Evolutionary conservation across 2,329 filamentous ascomycete genomes (phyloP).

Genomic region (Trichoderma asperellum): DNA sequence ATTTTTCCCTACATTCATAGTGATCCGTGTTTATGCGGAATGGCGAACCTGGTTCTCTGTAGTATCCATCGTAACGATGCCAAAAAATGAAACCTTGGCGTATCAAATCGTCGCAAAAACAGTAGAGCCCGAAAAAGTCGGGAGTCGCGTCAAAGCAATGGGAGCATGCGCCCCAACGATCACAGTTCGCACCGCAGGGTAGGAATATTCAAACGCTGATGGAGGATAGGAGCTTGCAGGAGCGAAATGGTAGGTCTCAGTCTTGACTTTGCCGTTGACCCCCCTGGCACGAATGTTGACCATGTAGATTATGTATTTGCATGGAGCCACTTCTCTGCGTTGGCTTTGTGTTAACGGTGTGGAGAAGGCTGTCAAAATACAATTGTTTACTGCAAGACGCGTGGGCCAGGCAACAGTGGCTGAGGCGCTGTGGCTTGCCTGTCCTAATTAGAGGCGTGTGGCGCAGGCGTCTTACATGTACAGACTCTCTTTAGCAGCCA

Average conservation of each 20-base stretch:
- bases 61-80: slow-evolving; percentile 39
- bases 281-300: slow-evolving; percentile 24
- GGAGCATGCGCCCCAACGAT: slow-evolving; percentile 15
- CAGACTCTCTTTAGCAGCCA: neutral
- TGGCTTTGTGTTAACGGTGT: slow-evolving; percentile 27
- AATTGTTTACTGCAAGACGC: slow-evolving; percentile 20
- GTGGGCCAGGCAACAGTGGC: slow-evolving; percentile 29
- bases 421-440: slow-evolving; percentile 8
- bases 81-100: slow-evolving; percentile 27
- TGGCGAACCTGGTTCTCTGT: slow-evolving; percentile 40
- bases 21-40: neutral
- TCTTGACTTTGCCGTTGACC: neutral
- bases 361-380: slow-evolving; percentile 12
- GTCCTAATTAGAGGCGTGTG: neutral
- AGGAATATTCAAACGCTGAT: slow-evolving; percentile 3
- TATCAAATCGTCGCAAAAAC: neutral
- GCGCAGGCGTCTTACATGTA: neutral
- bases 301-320: slow-evolving; percentile 5
- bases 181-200: neutral
- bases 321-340: slow-evolving; percentile 11
- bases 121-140: slow-evolving; percentile 4
- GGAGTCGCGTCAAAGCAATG: slow-evolving; percentile 24
- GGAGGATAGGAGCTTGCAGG: slow-evolving; percentile 4
- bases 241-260: slow-evolving; percentile 3
- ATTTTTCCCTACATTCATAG: neutral